Percentiles rank a stretch among this genome's conserved stretches.
phyloP scores from a whole-genome alignment of 192 early-diverging fungal genomes.

The Linnemannia schmuckeri region DNA sequence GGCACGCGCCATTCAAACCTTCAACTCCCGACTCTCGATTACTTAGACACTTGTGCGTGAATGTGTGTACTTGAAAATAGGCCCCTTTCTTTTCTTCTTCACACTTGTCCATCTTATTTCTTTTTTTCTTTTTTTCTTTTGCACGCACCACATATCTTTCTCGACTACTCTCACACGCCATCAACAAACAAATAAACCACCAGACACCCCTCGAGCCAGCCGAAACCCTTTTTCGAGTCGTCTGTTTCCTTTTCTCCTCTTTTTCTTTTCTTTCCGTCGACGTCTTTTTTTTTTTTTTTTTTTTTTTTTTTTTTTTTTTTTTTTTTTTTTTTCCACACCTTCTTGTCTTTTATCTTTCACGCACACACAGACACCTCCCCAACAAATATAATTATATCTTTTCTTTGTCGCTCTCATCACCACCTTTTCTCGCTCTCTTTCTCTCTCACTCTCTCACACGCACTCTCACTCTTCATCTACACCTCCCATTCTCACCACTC shows the following conservation, averaged over 20 bases:
- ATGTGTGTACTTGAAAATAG: not conserved
- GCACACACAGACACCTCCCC: not conserved
- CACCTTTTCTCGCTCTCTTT: not conserved
- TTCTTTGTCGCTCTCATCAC: not conserved
- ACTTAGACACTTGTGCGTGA: no score
- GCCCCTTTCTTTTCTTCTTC: not conserved
- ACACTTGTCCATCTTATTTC: not conserved
- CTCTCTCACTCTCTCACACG: not conserved
- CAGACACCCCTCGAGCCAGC: not conserved
- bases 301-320: not conserved
- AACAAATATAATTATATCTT: not conserved
- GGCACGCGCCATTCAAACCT: not conserved
- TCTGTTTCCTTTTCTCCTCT: not conserved
- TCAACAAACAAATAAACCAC: not conserved
- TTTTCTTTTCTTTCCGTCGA: not conserved
- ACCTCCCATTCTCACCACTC: not conserved
- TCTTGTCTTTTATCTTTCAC: not conserved
- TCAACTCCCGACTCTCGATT: not conserved
- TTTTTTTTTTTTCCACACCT: not conserved
- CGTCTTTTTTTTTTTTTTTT: not conserved
- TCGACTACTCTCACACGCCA: not conserved
- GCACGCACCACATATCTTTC: not conserved
- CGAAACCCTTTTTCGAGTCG: not conserved
- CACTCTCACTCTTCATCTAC: not conserved
- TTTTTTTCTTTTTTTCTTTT: not conserved